Evolutionary conservation across 306 rosid species (phyloP).

Genomic region (Ceratonia siliqua): DNA sequence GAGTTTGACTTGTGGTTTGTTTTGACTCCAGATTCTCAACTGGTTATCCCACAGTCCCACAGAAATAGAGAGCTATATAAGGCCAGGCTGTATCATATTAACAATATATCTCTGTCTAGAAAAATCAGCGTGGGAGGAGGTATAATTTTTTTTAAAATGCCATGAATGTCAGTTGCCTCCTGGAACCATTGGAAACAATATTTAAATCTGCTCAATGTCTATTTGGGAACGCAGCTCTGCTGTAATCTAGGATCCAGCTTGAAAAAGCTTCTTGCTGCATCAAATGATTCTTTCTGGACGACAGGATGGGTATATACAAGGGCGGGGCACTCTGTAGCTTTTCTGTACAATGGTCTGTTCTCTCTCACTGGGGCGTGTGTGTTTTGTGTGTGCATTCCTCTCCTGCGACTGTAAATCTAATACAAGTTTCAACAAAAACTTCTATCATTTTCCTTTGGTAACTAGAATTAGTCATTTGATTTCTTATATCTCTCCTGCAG

Average conservation of each 20-base stretch:
- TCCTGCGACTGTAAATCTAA: constrained; percentile 13
- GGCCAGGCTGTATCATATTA: constrained; percentile 82
- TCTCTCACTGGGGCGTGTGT: constrained; percentile 16
- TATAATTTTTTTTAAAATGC: constrained; percentile 39
- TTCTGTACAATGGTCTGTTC: constrained; percentile 72
- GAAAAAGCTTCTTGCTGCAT: constrained; percentile 63
- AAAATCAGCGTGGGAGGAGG: constrained; percentile 75
- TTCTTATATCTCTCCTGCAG: constrained; percentile 48
- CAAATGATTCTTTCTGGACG: constrained; percentile 75
- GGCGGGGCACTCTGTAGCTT: constrained; percentile 67
- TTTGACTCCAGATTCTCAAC: constrained; percentile 55
- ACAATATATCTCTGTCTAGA: constrained; percentile 66
- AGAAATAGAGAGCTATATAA: constrained; percentile 82
- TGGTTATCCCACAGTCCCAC: constrained; percentile 84
- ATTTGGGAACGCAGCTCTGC: constrained; percentile 58
- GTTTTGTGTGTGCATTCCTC: constrained; percentile 9
- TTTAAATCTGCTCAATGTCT: constrained; percentile 14
- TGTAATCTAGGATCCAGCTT: constrained; percentile 65
- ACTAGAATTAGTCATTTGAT: neutral
- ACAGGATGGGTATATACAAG: constrained; percentile 83
- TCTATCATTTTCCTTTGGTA: constrained; percentile 11
- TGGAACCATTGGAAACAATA: neutral
- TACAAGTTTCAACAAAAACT: neutral
- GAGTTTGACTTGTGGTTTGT: constrained; percentile 25
- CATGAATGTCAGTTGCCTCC: constrained; percentile 8